Base-by-base conservation (phyloP, 2,329 filamentous ascomycete genomes). In the Fusarium zealandicum region DNA sequence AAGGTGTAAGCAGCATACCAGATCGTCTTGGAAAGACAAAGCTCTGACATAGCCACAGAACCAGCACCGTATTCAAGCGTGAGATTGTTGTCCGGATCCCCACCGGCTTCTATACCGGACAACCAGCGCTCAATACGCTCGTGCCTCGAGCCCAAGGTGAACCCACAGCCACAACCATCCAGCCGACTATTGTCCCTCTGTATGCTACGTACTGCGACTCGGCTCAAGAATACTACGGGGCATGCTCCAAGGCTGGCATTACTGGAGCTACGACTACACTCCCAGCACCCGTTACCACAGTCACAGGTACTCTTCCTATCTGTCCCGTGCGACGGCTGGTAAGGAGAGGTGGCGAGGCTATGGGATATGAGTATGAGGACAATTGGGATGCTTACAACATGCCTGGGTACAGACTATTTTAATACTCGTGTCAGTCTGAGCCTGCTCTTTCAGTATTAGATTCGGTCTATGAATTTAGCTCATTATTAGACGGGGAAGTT, bases 341-440 rank as follows among this genome's bases (percentile, higher is more conserved):
- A 2, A 57, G 37, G 36, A 41, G 54, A 28, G 39, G 11, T 3
- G 54, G 49, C 10, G 49, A 53, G 20, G 35, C 39, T 11, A 1
- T 49, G 30, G 54, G 54, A 3, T 57, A 37, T 6, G 49, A 57
- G 33, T 57, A 36, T 44, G 43, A 52, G 3, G 43, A 44, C 3
- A 13, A 36, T 5, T 57, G 54, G 49, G 54, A 53, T 41, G 9
- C 17, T 4, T 45, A 80, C 59, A 72, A 72, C 8, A 73, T 90
- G 9, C 80, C 90, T n/a, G 65, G 72, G 44, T 84, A 30, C 12
- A 43, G 25, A 22, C 4, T 43, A 4, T 43, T 43, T 25, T 25
- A 25, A 25, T 25, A 25, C 22, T 25, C 6, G 8, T 7, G 3
- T 5, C 22, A 25, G 22, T 3, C 22, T 4, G 6, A 8, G 3